Conservation (phyloP, 2,329 filamentous ascomycete species). For the Colletotrichum cordylinicola region DNA sequence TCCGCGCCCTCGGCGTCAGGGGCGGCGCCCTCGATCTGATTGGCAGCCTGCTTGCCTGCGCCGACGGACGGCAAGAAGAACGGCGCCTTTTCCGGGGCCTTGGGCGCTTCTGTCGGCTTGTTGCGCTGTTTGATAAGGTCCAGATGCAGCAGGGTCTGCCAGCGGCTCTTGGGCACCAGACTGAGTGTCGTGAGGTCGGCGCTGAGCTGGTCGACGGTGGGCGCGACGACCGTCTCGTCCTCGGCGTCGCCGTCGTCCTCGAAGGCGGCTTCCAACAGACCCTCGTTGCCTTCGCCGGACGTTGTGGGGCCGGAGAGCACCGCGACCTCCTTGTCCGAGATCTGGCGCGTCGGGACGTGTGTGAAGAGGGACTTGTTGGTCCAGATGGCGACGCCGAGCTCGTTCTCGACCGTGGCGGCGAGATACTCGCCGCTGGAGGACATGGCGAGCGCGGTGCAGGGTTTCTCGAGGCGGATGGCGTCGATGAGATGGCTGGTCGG, state of each 20-base stretch:
- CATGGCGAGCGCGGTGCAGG: conserved; percentile 86
- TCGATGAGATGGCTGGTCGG: conserved; percentile 96
- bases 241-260: conserved; percentile 57
- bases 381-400: conserved; percentile 92
- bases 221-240: conserved; percentile 60
- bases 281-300: conserved; percentile 82
- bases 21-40: conserved; percentile 25
- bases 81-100: conserved; percentile 90
- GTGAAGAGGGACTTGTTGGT: conserved; percentile 92
- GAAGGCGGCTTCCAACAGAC: conserved; percentile 78
- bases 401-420: conserved; percentile 84
- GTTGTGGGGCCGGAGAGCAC: conserved; percentile 72
- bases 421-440: conserved; percentile 91
- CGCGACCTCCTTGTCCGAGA: conserved; percentile 77
- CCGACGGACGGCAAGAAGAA: conserved; percentile 86
- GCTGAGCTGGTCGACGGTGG: conserved; percentile 77
- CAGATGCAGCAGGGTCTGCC: conserved; percentile 93
- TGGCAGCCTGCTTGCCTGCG: conserved; percentile 28
- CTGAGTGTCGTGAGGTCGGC: conserved; percentile 86
- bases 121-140: conserved; percentile 94
- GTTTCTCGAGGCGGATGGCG: conserved; percentile 79
- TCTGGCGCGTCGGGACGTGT: conserved; percentile 84
- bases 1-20: conserved; percentile 39
- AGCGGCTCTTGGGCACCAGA: conserved; percentile 86
- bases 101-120: conserved; percentile 90